A percentile compares a stretch with the other conserved stretches of the same genome.
phyloP scores from a whole-genome alignment of 2,329 filamentous ascomycete species.

The Colletotrichum viniferum region DNA sequence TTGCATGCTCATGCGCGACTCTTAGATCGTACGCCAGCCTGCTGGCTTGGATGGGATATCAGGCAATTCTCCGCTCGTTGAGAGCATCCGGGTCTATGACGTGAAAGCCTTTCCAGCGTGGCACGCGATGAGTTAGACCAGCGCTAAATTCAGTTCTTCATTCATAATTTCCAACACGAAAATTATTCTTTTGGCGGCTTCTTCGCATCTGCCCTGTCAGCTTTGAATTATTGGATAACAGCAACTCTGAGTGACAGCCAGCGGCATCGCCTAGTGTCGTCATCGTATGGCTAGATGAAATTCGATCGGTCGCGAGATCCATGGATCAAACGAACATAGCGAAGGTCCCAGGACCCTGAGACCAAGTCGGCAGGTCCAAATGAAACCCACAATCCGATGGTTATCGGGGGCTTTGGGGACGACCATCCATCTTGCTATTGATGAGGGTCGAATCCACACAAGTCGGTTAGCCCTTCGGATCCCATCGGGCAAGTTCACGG shows the following conservation, averaged over 20 bases:
- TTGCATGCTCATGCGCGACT: neutral
- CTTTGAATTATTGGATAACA: neutral
- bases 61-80: neutral
- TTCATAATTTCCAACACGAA: neutral
- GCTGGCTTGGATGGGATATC: neutral
- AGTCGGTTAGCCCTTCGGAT: neutral
- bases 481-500: neutral
- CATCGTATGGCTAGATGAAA: neutral
- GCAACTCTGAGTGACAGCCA: neutral
- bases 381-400: neutral
- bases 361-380: neutral
- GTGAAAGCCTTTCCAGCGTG: neutral
- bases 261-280: neutral
- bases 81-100: neutral
- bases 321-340: too few species aligned
- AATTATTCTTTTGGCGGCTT: neutral
- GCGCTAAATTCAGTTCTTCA: neutral
- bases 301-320: neutral
- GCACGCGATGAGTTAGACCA: neutral
- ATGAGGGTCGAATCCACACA: neutral
- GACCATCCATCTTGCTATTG: neutral
- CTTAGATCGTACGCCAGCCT: neutral
- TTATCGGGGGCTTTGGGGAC: neutral
- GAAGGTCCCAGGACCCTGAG: neutral
- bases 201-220: too few species aligned